Evolutionary conservation across 306 rosid species (phyloP).

Genomic region (Dicorynia guianensis): DNA sequence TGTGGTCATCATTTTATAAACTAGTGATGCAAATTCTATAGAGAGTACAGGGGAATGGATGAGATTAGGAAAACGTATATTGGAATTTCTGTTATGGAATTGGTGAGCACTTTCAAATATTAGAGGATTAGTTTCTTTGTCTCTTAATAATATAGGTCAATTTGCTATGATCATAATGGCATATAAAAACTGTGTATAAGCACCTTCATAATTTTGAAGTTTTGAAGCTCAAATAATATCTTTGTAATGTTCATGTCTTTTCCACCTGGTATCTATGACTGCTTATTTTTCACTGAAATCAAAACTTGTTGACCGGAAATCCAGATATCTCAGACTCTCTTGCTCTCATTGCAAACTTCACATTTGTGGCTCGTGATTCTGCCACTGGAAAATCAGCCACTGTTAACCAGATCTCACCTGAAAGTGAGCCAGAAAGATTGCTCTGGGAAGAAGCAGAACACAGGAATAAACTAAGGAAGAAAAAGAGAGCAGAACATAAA

Average conservation of each 20-base stretch:
- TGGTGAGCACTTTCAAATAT: conserved; percentile 11
- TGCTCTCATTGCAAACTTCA: conserved; percentile 78
- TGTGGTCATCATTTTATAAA: background rate
- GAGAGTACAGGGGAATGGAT: too few relatives aligned
- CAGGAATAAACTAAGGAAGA: conserved; percentile 70
- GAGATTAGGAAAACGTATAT: background rate
- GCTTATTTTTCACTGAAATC: conserved; percentile 23
- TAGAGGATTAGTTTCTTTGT: conserved; percentile 5
- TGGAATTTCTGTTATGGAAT: background rate
- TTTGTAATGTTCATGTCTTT: conserved; percentile 10
- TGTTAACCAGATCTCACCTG: conserved; percentile 68
- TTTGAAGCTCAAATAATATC: conserved; percentile 23
- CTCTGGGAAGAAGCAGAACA: conserved; percentile 87
- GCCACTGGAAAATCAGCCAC: conserved; percentile 70
- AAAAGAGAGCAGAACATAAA: conserved; percentile 52
- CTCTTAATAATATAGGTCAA: conserved; percentile 25
- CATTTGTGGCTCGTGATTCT: conserved; percentile 88
- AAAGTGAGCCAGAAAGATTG: conserved; percentile 62
- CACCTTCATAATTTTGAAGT: conserved; percentile 11
- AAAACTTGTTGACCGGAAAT: conserved; percentile 50
- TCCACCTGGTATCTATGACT: conserved; percentile 16
- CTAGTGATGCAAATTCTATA: background rate
- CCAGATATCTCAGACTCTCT: conserved; percentile 48
- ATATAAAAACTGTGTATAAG: conserved; percentile 4
- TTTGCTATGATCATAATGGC: background rate